Base-by-base conservation (phyloP, 2,329 filamentous ascomycete genomes). In the Clonostachys chloroleuca region DNA sequence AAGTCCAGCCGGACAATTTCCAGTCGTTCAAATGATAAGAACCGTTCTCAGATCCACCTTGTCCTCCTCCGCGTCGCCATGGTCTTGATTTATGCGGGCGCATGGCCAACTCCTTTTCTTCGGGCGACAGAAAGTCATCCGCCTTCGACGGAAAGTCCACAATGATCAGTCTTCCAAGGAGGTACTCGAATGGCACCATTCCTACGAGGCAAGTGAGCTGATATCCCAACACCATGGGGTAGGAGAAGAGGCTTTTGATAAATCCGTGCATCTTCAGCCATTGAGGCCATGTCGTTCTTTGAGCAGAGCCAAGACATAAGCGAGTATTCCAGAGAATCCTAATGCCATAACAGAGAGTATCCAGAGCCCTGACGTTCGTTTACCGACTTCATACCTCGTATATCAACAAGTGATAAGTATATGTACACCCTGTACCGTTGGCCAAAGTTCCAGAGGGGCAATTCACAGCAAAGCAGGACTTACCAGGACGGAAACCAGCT, bases 401-500 rank as follows among this genome's bases (percentile, higher is more conserved):
- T 87, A 88, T 83, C 83, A 88, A 53, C 80, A 84, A 1, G 75
- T 80, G 1, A 87, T 67, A 52, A 51, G 51, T n/a, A 35, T 48
- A 49, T 20, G 43, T 36, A 18, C 44, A 51, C 9, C 9, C 34
- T 45, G 43, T 17, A 30, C 24, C 6, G 6, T 30, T 30, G 9
- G 3, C 10, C 24, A 30, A 10, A 2, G 10, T 30, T 30, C 24
- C 9, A 30, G 3, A 9, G 24, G 10, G 8, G 24, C 24, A 30
- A 2, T 30, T 30, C 24, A 30, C 24, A 4, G 24, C 9, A 30
- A 30, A 30, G 8, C 9, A 30, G 24, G 24, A 10, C 24, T 9
- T 30, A 12, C 12, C 12, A 2, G 47, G 44, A 40, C 50, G 37
- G 44, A 44, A 47, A n/a, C 51, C 52, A 4, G 52, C 48, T 40